Evolutionary conservation across 108 stramenopile genomes (phyloP).

Genomic region (Aurantiochytrium sp.): DNA sequence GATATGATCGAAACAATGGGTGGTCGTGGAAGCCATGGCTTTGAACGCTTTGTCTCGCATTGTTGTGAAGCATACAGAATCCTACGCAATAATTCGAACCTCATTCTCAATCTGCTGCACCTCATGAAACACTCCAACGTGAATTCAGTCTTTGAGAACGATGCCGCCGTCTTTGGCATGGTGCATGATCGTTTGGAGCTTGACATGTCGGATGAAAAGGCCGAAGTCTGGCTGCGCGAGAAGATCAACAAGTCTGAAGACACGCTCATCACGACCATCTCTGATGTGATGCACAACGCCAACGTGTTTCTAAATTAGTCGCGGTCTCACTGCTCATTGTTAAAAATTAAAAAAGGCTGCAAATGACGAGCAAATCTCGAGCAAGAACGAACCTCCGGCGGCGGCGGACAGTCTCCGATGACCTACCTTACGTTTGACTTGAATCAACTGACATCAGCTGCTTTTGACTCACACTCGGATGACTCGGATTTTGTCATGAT

Average conservation of each 20-base stretch:
- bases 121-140: conserved; percentile 97
- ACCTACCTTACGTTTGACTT: no score
- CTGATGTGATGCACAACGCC: not conserved
- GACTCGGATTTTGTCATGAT: no score
- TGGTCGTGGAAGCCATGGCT: conserved; percentile 75
- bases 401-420: no score
- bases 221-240: conserved; percentile 38
- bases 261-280: not conserved
- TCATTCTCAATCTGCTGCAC: conserved; percentile 86
- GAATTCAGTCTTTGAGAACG: conserved; percentile 84
- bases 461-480: no score
- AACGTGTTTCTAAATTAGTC: conserved; percentile 6
- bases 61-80: conserved; percentile 91
- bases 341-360: no score
- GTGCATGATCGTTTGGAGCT: conserved; percentile 79
- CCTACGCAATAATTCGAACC: conserved; percentile 84
- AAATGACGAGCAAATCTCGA: no score
- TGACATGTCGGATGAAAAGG: conserved; percentile 44
- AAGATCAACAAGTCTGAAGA: conserved; percentile 32
- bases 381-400: no score
- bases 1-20: conserved; percentile 80
- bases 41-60: conserved; percentile 73
- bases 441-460: no score
- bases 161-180: conserved; percentile 77
- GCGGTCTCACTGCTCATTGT: no score